Evolutionary conservation across 345 rosid genomes (phyloP), one percentile per base, ranked within the genome.

Genomic region (Populus nigra): DNA sequence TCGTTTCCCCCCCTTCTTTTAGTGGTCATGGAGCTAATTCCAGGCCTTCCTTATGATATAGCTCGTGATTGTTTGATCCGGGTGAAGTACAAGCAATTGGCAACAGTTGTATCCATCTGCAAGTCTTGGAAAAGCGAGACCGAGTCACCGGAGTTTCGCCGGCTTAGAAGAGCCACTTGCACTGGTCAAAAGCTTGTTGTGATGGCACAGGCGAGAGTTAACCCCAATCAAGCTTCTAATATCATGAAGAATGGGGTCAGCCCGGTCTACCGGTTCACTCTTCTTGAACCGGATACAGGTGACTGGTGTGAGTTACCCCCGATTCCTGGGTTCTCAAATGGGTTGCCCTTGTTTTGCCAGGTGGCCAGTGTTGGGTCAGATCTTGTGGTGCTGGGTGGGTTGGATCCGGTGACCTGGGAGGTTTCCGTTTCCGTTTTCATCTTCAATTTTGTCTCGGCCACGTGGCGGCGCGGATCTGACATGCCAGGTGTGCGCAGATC

Each of bases 321-420:
- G 69, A 31, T 84, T 47, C 91, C 93, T 4, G 88, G 81, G 59
- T 83, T 78, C 69, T 22, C 87, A 18, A 45, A 72, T 17, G 90
- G 90, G 20, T 69, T 92, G 65, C 98, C 96, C 11, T 66, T 90
- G 89, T 95, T 90, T 35, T 91, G 96, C 71, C 88, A 76, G 65
- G 17, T 95, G 15, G 90, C 79, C 0, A 80, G 89, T 0, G 88
- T 85, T 31, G 94, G 97, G 41, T 85, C 88, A 78, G 87, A 87
- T 53, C 87, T 95, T 73, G 84, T 93, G n/a, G 86, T 90, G 41
- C 50, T 93, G 80, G 99, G 98, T 11, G 99, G 99, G 87, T 72
- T 92, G 78, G 89, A 93, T 75, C 92, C 89, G 47, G 83, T 65
- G 23, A 89, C 88, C 9, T 95, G 91, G 91, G 90, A 88, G 79